Base-by-base conservation (phyloP, 164 flowering plant genomes). In the Stephania yunnanensis region DNA sequence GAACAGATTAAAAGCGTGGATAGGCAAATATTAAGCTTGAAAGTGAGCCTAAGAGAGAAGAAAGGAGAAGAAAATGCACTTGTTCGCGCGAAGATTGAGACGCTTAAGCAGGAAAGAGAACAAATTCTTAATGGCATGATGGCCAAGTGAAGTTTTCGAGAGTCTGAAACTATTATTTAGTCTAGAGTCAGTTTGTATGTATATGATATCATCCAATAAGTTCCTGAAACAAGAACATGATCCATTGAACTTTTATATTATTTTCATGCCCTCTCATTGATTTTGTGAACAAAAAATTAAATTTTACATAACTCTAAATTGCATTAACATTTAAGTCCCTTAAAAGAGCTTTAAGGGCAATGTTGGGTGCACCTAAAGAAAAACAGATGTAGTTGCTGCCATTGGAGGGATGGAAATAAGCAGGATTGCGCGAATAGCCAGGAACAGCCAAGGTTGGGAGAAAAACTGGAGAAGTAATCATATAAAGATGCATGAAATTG, bases 391-490 rank as follows among this genome's bases (percentile, higher is more conserved):
- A 95, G 77, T 88, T 88, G 82, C 79, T 90, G 58, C 89, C 96
- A 83, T 82, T 91, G n/a, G 96, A 84, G 9, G 91, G 94, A 80
- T 93, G 99, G 53, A 92, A 86, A 79, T 93, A 93, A 9, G 90
- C 83, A 77, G 90, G 87, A 77, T 84, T 92, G 69, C 84, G 83
- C 15, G 98, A 89, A 82, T 89, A 92, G 46, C 92, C 92, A 30
- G 94, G 97, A 85, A 93, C 79, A 50, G 90, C 92, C 97, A 95
- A 91, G 30, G 91, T 96, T 25, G 99, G 98, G 30, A 93, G 93
- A 80, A 90, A 95, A 22, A 95, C 82, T 9, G 99, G 99, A 29
- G 99, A 84, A 48, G 91, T 75, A 68, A 86, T 80, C 81, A n/a
- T 1, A 1, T 53, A 55, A 1, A 55, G 17, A 12, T 7, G 19